A percentile compares a stretch with the other conserved stretches of the same genome.
Conservation (phyloP, 768 basidiomycete species). For the Lactifluus subvellereus region DNA sequence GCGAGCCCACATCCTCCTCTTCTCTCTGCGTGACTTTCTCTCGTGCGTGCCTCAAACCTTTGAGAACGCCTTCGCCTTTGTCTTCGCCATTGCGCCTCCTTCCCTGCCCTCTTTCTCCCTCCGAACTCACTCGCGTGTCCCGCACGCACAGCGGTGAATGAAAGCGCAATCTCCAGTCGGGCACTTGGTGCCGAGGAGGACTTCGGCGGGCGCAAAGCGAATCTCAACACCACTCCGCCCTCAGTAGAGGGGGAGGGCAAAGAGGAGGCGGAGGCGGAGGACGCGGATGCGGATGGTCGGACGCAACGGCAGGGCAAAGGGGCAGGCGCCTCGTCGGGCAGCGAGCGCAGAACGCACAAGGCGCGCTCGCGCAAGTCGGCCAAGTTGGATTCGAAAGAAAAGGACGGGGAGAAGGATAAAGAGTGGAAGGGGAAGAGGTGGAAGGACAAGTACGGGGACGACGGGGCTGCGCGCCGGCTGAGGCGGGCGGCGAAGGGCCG, state of each 20-base stretch:
- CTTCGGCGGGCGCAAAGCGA: slow-evolving; percentile 33
- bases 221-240: slow-evolving; percentile 32
- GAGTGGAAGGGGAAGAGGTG: slow-evolving; percentile 27
- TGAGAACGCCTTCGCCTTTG: no score
- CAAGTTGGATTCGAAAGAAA: slow-evolving; percentile 12
- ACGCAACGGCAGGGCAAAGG: slow-evolving; percentile 20
- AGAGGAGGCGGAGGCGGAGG: slow-evolving; percentile 2
- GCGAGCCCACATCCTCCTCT: no score
- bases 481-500: slow-evolving; percentile 55
- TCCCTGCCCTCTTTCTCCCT: no score
- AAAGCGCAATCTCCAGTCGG: slow-evolving; percentile 45
- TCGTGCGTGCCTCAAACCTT: no score
- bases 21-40: no score
- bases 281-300: slow-evolving; percentile 15
- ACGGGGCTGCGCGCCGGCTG: slow-evolving; percentile 36
- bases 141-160: no score
- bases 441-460: slow-evolving; percentile 26
- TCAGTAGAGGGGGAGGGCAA: background rate
- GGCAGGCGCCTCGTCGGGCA: slow-evolving; percentile 13
- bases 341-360: slow-evolving; percentile 23
- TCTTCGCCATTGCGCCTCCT: no score
- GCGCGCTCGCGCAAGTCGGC: slow-evolving; percentile 16
- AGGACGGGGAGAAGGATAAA: slow-evolving; percentile 29
- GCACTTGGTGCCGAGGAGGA: slow-evolving; percentile 34
- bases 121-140: no score